Evolutionary conservation across 148 eudicot genomes (phyloP).

Genomic region (Vaccinium macrocarpon): DNA sequence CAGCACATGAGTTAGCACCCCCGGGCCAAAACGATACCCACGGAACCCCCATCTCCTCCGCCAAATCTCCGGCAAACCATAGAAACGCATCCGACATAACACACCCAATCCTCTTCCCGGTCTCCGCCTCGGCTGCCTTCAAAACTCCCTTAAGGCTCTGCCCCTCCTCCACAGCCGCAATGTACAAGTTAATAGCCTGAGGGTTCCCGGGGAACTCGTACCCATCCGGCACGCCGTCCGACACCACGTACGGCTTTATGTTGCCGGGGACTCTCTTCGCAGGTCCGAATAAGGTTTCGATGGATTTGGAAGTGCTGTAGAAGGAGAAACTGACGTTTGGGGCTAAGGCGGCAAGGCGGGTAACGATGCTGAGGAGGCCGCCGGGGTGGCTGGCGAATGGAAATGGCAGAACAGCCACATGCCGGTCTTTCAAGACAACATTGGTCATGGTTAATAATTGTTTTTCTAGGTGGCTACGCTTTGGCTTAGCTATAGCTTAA

Average conservation of each 20-base stretch:
- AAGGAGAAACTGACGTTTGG: constrained; percentile 37
- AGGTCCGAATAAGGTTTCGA: constrained; percentile 23
- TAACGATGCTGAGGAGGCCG: constrained; percentile 33
- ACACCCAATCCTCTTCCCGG: constrained; percentile 34
- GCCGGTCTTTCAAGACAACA: constrained; percentile 4
- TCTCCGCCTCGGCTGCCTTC: constrained; percentile 35
- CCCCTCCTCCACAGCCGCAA: constrained; percentile 26
- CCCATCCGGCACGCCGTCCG: constrained; percentile 26
- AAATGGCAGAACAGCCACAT: constrained; percentile 46
- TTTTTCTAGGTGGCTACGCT: no score
- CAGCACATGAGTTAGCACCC: constrained; percentile 10
- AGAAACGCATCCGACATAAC: constrained; percentile 47
- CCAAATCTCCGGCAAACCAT: constrained; percentile 49
- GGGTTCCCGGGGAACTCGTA: constrained; percentile 25
- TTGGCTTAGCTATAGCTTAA: no score
- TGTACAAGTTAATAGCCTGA: constrained; percentile 26
- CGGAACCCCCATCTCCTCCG: constrained; percentile 30
- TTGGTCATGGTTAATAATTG: not conserved
- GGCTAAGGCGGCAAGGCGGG: constrained; percentile 30
- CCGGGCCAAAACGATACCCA: constrained; percentile 45
- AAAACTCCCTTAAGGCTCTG: constrained; percentile 24
- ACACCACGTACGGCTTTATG: constrained; percentile 25
- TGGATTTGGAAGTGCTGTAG: constrained; percentile 25
- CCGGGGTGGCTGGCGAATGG: constrained; percentile 42
- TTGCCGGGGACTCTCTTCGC: constrained; percentile 7